Evolutionary conservation across 345 rosid genomes (phyloP), one percentile per base, ranked within the genome.

Genomic region (Jatropha curcas): DNA sequence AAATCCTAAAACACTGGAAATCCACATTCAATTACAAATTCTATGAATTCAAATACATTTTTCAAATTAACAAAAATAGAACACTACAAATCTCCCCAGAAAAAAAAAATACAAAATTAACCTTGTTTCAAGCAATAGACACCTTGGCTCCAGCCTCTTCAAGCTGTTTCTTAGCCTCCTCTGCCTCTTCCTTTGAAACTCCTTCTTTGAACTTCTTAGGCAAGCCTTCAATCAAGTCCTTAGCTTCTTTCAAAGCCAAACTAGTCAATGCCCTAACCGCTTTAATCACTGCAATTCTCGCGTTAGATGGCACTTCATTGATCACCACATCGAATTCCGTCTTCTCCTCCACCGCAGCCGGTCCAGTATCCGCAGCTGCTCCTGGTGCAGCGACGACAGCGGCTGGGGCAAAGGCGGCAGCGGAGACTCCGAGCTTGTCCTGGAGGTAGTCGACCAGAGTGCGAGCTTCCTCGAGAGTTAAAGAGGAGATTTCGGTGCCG

Each of bases 121-220:
- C 34, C 55, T 2, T 20, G 24, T 17, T 13, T 65, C 59, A 94
- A 58, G 73, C 92, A 76, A 94, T 80, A 2, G 88, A 65, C 53
- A 90, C 77, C 70, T 86, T 88, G 4, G 96, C 96, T 0, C 98
- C 98, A 17, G 97, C 98, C 55, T 64, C 96, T 76, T 94, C 98
- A 7, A 94, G 94, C 77, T 82, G 86, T 80, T 88, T 90, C 93
- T 89, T 94, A 7, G 94, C 94, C 5, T 86, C 90, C 60, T 94
- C 98, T 0, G 98, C 97, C 70, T 92, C 98, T 6, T 94, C 98
- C 69, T 88, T 90, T 0, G 91, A 80, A 3, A 81, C 80, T 0
- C 94, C 92, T 52, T 86, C 98, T 53, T 88, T 94, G 17, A 94
- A 88, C 82, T 91, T 94, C 90, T 91, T 91, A 0, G 98, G 98